Evolutionary conservation across 2,329 filamentous ascomycete species (phyloP), one percentile per base, ranked within the genome.

Genomic region (Neofusicoccum cordaticola): DNA sequence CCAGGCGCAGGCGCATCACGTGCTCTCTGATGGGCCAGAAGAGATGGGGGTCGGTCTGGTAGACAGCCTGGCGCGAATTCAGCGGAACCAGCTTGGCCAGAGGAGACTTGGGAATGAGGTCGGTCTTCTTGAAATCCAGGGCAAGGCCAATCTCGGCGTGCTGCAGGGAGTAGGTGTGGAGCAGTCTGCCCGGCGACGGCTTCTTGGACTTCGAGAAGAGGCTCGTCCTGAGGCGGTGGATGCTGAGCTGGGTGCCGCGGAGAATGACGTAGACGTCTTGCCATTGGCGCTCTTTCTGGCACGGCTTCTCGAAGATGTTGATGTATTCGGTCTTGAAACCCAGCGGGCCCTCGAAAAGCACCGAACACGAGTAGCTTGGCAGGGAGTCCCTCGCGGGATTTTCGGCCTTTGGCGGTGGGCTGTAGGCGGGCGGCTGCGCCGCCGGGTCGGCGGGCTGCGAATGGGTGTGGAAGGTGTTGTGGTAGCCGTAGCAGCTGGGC

Each of bases 91-190:
- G 71, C 66, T 80, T 77, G 8, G 79, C 81, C 45, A 83, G 74
- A 4, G 79, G 74, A 11, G 77, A 80, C 64, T 79, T 78, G 8
- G 81, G 81, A 0, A 77, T 68, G 35, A 82, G 68, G 2, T 77
- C 65, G 0, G 72, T 74, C 84, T 91, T 90, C 70, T 84, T 82
- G 73, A 90, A 89, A 75, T 93, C 90, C 15, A 86, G 84, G 9
- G 90, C 90, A 67, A 92, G 85, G 11, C 90, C 90, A 22, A 90
- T 86, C 75, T 93, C 90, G 22, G 90, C 90, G 72, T 92, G 88
- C 68, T 91, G 84, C 53, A 93, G 81, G 61, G 87, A 90, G 73
- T 91, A 93, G n/a, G 83, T 85, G 73, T 82, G 85, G 67, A 91
- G 79, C 42, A 92, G 76, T 63, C 81, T 81, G 19, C 85, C 85